Evolutionary conservation across 164 flowering plant genomes (phyloP), one percentile per base, ranked within the genome.

Genomic region (Magnolia changhungtana): DNA sequence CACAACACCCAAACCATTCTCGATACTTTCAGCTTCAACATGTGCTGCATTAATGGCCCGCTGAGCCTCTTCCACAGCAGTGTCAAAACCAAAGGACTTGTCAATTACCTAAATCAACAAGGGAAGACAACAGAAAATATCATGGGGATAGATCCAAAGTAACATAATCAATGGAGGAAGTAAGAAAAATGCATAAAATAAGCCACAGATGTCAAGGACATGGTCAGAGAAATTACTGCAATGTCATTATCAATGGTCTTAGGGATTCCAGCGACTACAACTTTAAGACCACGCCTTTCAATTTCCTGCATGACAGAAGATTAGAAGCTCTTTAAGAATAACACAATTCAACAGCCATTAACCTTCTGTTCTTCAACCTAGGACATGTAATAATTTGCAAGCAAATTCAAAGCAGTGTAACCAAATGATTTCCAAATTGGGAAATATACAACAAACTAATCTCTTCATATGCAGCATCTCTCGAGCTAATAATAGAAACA

Each of bases 1-100:
- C 77, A 92, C 98, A 45, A 94, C 80, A 21, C 98, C 98, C 74
- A 94, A 79, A 21, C 98, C 95, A 84, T 94, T 91, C 83, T 94
- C 98, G 2, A 81, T 72, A 85, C 98, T 94, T 76, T 74, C 85
- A 82, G 92, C 87, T 81, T 94, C 98, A 72, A 93, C 96, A 86
- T 93, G 98, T n/a, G 93, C 98, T 14, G 98, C 96, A 87, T 93
- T 90, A 69, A 93, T 93, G 76, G 96, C 98, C 76, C 98, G 87
- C 69, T 93, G 96, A 77, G 98, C 98, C 77, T 93, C 98, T 81
- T 93, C 98, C 64, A 93, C 98, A 69, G 98, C 96, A 86, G 98
- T 86, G 78, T 93, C 98, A 85, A 94, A 94, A 67, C 98, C 97
- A 86, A 94, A 94, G 68, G 98, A 94, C 76, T 84, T 94, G 84